A percentile compares a stretch with the other conserved stretches of the same genome.
phyloP scores from a whole-genome alignment of 2,329 filamentous ascomycete species.

The Clonostachys rhizophaga region DNA sequence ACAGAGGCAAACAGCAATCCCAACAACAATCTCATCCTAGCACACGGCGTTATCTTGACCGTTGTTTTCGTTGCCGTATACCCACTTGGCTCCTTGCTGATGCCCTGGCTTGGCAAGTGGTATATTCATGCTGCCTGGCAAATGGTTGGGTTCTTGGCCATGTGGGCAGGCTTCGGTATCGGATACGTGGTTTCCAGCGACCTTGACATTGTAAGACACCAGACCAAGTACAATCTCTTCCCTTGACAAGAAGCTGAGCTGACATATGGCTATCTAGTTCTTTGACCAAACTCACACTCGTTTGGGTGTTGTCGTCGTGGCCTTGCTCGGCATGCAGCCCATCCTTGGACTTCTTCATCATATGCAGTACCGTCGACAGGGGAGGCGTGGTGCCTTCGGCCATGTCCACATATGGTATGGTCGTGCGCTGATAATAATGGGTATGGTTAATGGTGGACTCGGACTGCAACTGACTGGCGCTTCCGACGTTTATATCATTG shows the following conservation, averaged over 20 bases:
- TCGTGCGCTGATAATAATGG: constrained; percentile 51
- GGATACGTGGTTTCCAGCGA: constrained; percentile 42
- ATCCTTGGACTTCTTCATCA: constrained; percentile 56
- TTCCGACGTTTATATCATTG: constrained; percentile 34
- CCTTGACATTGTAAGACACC: constrained; percentile 23
- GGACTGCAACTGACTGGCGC: constrained; percentile 47
- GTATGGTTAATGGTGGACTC: constrained; percentile 59
- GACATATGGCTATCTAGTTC: constrained; percentile 28
- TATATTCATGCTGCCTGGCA: constrained; percentile 54
- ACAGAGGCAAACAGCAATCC: constrained; percentile 1
- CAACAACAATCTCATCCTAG: constrained; percentile 21
- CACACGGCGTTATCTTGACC: constrained; percentile 58
- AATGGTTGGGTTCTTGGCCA: constrained; percentile 43
- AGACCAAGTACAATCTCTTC: background rate
- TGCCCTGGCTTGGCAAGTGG: constrained; percentile 55
- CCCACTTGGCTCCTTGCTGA: constrained; percentile 54
- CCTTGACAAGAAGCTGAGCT: background rate
- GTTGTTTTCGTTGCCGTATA: constrained; percentile 54
- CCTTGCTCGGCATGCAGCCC: constrained; percentile 52
- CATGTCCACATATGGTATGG: constrained; percentile 61
- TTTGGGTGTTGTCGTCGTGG: constrained; percentile 50
- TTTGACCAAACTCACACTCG: constrained; percentile 47
- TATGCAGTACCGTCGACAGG: constrained; percentile 39
- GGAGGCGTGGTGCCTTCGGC: constrained; percentile 43
- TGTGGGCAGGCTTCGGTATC: constrained; percentile 57